Evolutionary conservation across 352 stramenopile species (phyloP), one percentile per base, ranked within the genome.

Genomic region (Phytophthora megakarya): DNA sequence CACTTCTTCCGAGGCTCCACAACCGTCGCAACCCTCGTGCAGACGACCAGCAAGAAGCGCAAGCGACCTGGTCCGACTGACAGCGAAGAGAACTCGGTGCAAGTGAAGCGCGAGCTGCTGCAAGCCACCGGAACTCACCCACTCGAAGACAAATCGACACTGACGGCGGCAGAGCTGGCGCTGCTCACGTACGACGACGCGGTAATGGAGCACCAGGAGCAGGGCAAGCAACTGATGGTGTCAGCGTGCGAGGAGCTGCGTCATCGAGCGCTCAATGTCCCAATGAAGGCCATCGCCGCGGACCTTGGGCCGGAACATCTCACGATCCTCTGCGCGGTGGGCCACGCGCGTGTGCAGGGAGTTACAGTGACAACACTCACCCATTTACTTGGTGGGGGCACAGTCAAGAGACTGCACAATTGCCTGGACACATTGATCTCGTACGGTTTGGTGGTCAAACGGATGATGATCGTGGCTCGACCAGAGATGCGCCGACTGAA

Each of bases 401-500:
- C 78, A 3, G 79, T 94, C 32, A 94, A 94, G 68, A 71, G 80
- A 33, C 55, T 92, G 57, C 85, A 94, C 68, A 92, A 84, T 48
- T 84, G 65, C 21, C 73, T 94, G 18, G 85, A 94, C 56, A 91
- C 78, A 61, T 67, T 94, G 3, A 75, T 94, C 12, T 94, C 85
- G 47, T 89, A 91, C 65, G 75, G 74, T 25, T 52, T 94, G 22
- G 81, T 94, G 32, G 78, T 92, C 37, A 94, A 94, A 72, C 67
- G 85, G 63, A 90, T 93, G 73, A 81, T 94, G 75, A 90, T 94
- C 55, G 83, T 92, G 35, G 60, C 72, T 2, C 70, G 67, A 18
- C 83, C 83, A 26, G 50, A 54, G 0, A 91, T 91, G 78, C 65
- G 80, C 0, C 80, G 83, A 5, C 64, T 94, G 40, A 94, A 94